A percentile compares a stretch with the other conserved stretches of the same genome.
phyloP scores from a whole-genome alignment of 306 rosid species.

The Luffa acutangula region DNA sequence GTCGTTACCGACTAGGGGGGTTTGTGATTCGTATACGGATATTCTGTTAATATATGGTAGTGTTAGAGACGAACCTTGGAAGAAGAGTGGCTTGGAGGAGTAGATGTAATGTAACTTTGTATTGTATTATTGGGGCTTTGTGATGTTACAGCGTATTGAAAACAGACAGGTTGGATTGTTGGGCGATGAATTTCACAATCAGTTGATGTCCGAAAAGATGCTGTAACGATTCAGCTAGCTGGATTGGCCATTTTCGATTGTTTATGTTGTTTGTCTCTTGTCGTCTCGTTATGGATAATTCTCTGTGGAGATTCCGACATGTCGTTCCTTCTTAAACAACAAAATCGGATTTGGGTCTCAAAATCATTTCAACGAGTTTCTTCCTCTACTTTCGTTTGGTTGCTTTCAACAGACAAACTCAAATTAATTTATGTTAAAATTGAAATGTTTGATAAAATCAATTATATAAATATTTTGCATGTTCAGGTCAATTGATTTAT shows the following conservation, averaged over 20 bases:
- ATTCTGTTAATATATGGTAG: slow-evolving; percentile 22
- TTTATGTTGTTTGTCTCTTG: neutral
- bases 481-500: neutral
- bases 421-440: neutral
- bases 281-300: neutral
- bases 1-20: slow-evolving; percentile 15
- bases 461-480: neutral
- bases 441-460: neutral
- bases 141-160: neutral
- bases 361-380: neutral
- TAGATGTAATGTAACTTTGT: neutral
- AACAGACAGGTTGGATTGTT: neutral
- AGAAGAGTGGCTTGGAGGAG: neutral
- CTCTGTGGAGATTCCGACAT: slow-evolving; percentile 3
- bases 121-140: neutral
- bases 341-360: neutral
- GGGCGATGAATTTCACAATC: neutral
- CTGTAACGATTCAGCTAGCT: neutral
- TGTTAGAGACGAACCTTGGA: slow-evolving; percentile 7
- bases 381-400: neutral
- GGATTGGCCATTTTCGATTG: neutral
- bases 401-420: neutral
- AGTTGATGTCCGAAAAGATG: neutral
- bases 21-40: slow-evolving; percentile 11
- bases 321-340: neutral